Conservation (phyloP, 2,329 filamentous ascomycete species). For the Penicillium corylophilum region DNA sequence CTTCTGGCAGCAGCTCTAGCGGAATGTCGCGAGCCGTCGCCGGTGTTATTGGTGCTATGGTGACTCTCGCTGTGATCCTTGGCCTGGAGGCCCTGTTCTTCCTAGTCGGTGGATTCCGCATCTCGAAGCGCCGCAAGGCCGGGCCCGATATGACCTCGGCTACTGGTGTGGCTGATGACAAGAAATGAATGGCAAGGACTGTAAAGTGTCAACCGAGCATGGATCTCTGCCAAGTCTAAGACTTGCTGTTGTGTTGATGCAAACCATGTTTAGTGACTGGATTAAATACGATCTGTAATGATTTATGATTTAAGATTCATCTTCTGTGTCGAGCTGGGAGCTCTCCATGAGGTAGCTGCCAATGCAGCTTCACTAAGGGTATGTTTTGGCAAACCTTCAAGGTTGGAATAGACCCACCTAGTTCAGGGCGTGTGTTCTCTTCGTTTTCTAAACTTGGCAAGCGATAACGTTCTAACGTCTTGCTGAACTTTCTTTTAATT, state of each 20-base stretch:
- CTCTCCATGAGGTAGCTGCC: too few species aligned
- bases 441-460: too few species aligned
- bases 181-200: slow-evolving; percentile 8
- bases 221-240: slow-evolving; percentile 3
- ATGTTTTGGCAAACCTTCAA: too few species aligned
- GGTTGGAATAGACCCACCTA: too few species aligned
- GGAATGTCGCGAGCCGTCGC: slow-evolving; percentile 70
- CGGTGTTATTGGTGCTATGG: slow-evolving; percentile 74
- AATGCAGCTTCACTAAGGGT: too few species aligned
- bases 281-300: slow-evolving; percentile 5
- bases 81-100: slow-evolving; percentile 56
- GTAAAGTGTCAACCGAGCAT: background rate
- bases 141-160: slow-evolving; percentile 9
- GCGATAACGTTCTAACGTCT: too few species aligned
- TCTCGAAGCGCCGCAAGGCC: slow-evolving; percentile 54
- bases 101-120: slow-evolving; percentile 56
- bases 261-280: slow-evolving; percentile 5
- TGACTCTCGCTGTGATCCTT: slow-evolving; percentile 64
- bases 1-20: slow-evolving; percentile 28
- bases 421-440: too few species aligned
- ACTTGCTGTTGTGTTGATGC: slow-evolving; percentile 3
- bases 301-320: background rate
- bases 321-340: background rate
- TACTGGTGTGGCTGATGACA: slow-evolving; percentile 17
- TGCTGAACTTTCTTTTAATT: too few species aligned